These are phyloP conservation scores for Peterozyma toletana DNA, from an alignment of 805 yeast genomes.

Conservation along the genomic window DNA sequence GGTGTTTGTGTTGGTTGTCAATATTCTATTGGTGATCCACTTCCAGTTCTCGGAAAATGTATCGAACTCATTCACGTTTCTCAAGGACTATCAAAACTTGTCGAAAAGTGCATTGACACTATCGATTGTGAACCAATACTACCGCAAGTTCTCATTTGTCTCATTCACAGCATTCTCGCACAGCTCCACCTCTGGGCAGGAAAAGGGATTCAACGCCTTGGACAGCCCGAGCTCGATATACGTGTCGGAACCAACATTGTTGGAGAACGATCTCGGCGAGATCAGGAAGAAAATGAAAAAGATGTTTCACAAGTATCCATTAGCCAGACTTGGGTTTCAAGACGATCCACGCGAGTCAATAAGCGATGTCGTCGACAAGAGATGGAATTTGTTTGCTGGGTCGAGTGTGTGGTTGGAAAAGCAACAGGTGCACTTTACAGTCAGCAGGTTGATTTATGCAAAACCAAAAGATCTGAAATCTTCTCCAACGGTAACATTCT, in stretches of 20 bases:
- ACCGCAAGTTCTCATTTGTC: background rate
- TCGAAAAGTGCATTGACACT: background rate
- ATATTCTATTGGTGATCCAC: no score
- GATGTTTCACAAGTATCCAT: constrained; percentile 3
- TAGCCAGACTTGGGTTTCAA: constrained; percentile 5
- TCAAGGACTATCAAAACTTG: no score
- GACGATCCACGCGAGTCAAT: constrained; percentile 3
- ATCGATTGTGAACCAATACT: constrained; percentile 4
- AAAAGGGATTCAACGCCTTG: constrained; percentile 2
- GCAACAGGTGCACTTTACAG: constrained; percentile 42
- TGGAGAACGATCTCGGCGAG: background rate
- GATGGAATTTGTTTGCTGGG: constrained; percentile 43
- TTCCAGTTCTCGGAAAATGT: no score
- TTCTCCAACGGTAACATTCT: constrained; percentile 9
- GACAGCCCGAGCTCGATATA: constrained; percentile 1
- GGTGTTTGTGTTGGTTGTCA: no score
- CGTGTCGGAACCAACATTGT: background rate
- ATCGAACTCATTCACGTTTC: no score
- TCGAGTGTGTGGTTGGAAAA: constrained; percentile 45
- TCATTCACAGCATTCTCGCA: background rate
- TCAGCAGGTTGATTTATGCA: constrained; percentile 34
- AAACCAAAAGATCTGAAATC: constrained; percentile 14
- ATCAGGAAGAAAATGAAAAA: constrained; percentile 3
- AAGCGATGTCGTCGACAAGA: constrained; percentile 9
- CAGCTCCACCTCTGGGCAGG: constrained; percentile 1